phyloP scores from a whole-genome alignment of 306 rosid genomes.

The Lathyrus aphaca region DNA sequence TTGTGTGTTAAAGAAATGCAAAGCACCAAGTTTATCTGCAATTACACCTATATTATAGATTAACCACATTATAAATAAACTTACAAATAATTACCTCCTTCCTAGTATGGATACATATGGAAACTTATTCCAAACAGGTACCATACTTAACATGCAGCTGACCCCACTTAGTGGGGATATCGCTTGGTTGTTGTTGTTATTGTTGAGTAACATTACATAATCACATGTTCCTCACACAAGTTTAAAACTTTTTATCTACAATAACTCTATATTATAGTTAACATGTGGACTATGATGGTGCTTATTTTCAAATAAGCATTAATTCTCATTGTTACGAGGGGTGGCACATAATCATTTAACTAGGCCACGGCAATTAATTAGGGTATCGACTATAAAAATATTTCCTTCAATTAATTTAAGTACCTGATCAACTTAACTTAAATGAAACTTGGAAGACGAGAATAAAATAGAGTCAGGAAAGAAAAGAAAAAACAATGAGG shows the following conservation, averaged over 20 bases:
- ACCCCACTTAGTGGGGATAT: too few relatives aligned
- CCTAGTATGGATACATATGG: constrained; percentile 1
- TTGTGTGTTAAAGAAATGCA: not conserved
- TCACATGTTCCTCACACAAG: not conserved
- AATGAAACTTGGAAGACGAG: too few relatives aligned
- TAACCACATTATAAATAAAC: constrained; percentile 1
- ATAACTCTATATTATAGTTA: not conserved
- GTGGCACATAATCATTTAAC: too few relatives aligned
- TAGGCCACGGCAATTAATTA: too few relatives aligned
- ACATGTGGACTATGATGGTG: not conserved
- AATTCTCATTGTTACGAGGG: too few relatives aligned
- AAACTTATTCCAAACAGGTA: constrained; percentile 21
- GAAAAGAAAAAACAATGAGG: too few relatives aligned
- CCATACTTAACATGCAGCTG: not conserved
- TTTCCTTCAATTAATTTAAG: too few relatives aligned
- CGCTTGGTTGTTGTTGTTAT: too few relatives aligned
- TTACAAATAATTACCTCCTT: constrained; percentile 14
- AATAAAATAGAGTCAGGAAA: too few relatives aligned
- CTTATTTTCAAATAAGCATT: too few relatives aligned
- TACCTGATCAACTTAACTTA: too few relatives aligned
- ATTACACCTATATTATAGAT: not conserved
- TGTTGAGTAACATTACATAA: not conserved
- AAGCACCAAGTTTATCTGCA: constrained; percentile 5
- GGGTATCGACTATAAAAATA: too few relatives aligned
- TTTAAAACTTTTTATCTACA: not conserved